These are phyloP conservation scores for Castanea sativa DNA, from an alignment of 306 rosid genomes.

Conservation along the genomic window DNA sequence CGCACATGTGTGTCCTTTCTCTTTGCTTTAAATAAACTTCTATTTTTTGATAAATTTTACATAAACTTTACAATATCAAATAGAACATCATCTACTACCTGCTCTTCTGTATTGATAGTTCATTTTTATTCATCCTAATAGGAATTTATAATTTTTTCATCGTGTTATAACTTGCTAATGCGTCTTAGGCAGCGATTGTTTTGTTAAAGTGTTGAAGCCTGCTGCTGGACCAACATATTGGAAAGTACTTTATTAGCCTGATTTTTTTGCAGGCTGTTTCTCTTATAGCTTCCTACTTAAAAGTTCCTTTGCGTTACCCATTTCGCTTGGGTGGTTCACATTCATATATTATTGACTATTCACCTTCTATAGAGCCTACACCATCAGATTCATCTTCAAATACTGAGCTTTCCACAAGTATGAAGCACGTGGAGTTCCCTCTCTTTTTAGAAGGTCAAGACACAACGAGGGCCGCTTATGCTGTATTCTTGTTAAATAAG, in stretches of 20 bases:
- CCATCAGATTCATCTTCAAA: constrained; percentile 52
- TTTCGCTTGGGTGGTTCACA: constrained; percentile 79
- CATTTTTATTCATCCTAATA: not conserved
- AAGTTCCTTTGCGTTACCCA: constrained; percentile 89
- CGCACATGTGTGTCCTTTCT: constrained; percentile 68
- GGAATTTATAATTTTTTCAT: not conserved
- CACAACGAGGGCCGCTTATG: constrained; percentile 93
- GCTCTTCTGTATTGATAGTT: not conserved
- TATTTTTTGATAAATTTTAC: not conserved
- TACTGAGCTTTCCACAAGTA: constrained; percentile 31
- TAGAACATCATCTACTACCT: not conserved
- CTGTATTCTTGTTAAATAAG: constrained; percentile 90
- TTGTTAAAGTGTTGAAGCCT: constrained; percentile 3
- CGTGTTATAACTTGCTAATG: constrained; percentile 8
- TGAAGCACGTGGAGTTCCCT: constrained; percentile 75
- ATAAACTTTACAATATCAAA: constrained; percentile 1
- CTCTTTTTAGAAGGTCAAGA: constrained; percentile 94
- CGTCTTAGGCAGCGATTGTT: constrained; percentile 2
- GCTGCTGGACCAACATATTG: constrained; percentile 24
- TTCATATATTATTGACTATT: constrained; percentile 75
- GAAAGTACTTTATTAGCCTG: constrained; percentile 30
- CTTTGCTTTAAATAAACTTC: not conserved
- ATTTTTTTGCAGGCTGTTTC: constrained; percentile 76
- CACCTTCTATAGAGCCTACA: constrained; percentile 67
- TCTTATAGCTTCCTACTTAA: constrained; percentile 77